Base-by-base conservation (phyloP, 768 basidiomycete species). In the Lepiota brunneoincarnata region DNA sequence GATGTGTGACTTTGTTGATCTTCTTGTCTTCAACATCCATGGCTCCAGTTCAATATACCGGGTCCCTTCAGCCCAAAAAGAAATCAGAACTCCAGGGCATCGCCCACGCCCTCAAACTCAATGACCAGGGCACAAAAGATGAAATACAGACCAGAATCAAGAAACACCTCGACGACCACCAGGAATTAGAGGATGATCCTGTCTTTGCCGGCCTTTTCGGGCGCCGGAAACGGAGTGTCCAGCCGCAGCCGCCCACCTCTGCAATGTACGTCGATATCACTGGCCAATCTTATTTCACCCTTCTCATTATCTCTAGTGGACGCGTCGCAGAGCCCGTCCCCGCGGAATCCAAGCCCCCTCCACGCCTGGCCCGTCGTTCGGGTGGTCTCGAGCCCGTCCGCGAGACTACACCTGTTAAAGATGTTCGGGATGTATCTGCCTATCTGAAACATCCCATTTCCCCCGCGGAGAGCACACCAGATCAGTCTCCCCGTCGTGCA, bases 11-110 rank as follows among this genome's bases (percentile, higher is more conserved):
- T 50, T 54, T 51, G 53, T 51, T 54, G 51, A 46, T 56, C 45
- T 49, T 46, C 61, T 71, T 67, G 60, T 57, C 54, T 64, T 55
- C 59, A 49, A 60, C 67, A 67, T 61, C 58, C 66, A 82, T 80
- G 79, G 66, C 77, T 37, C 72, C 73, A 34, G 52, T 71, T 54
- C 55, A 67, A 31, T 85, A 71, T 63, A 62, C 78, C 37, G 86
- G 86, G 42, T 66, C 80, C 23, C 75, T 87, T 23, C 76, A 73
- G 55, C 62, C 77, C n/a, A 87, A 88, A 69, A 87, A 85, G 70
- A 88, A 88, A 66, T 72, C 73, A 2, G 86, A 88, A 18, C 76
- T 89, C 3, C 84, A 79, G 59, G 78, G 80, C 53, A 81, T 88
- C 34, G 83, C 86, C 1, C 1, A 56, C 4, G 81, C 82, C 4